Evolutionary conservation across 257 asterid species (phyloP), one percentile per base, ranked within the genome.

Genomic region (Lantana camara): DNA sequence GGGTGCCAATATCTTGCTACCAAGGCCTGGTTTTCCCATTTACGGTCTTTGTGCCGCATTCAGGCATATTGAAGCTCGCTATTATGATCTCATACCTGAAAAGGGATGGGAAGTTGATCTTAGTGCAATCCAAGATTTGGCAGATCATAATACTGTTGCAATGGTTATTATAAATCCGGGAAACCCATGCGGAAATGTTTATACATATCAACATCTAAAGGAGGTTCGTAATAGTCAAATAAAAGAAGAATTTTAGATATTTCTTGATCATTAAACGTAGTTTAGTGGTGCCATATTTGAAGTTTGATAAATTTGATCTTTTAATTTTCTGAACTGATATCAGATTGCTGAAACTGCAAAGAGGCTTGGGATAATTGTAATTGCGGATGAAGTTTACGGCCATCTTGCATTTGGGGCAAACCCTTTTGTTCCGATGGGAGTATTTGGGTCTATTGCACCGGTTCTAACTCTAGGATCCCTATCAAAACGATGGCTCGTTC

Each of bases 301-400:
- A 35, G 4, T 35, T 35, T 9, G 7, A 35, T 35, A 35, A 35
- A 1, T n/a, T n/a, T n/a, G n/a, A n/a, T n/a, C n/a, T n/a, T n/a
- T n/a, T n/a, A n/a, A n/a, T 19, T 61, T 35, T 9, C 20, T 41
- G 23, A 32, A 55, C 37, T n/a, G 17, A 23, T 6, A 57, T 59
- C 61, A 91, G 98, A 81, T 91, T 60, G 95, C 90, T 32, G 92
- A 86, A 79, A 77, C 79, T 37, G 96, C 96, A 44, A 79, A 78
- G 69, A 77, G 64, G 80, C 95, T 91, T 32, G 79, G 86, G 24
- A 69, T 81, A 20, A 57, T 82, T 45, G 79, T 91, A 3, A 79
- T 91, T 64, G 82, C 98, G 1, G 96, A 91, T 72, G 98, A 91
- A 82, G 98, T 88, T 23, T 91, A 91, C n/a, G 94, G 95, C 0